These are phyloP conservation scores for Boletellus emodensis DNA, from an alignment of 768 basidiomycete genomes.

Conservation along the genomic window DNA sequence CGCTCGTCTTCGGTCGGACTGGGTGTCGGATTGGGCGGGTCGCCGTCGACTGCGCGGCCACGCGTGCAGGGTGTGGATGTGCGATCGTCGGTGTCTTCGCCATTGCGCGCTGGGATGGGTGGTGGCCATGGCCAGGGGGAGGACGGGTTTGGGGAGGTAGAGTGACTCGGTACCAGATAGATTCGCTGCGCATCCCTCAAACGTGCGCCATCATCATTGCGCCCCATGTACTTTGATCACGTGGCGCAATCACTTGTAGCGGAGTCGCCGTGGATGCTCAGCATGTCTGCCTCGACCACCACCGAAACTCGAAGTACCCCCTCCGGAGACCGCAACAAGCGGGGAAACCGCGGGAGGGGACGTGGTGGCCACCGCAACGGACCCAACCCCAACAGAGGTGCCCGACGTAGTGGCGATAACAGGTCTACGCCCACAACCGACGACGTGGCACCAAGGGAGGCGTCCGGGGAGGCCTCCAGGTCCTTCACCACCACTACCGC, in stretches of 20 bases:
- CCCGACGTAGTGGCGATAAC: slow-evolving; percentile 3
- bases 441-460: neutral
- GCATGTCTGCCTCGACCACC: slow-evolving; percentile 21
- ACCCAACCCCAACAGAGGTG: slow-evolving; percentile 3
- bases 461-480: neutral
- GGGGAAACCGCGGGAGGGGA: slow-evolving; percentile 21
- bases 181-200: too few relatives aligned
- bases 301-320: slow-evolving; percentile 8
- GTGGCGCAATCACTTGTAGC: neutral
- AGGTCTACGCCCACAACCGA: neutral
- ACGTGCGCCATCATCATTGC: neutral
- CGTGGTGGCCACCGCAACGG: slow-evolving; percentile 9
- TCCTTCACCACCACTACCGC: neutral
- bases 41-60: slow-evolving; percentile 10
- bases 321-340: slow-evolving; percentile 4
- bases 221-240: neutral
- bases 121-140: neutral
- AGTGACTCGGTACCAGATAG: slow-evolving; percentile 9
- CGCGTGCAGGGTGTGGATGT: neutral
- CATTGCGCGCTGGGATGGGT: neutral
- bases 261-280: neutral
- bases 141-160: slow-evolving; percentile 22
- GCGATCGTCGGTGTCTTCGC: neutral
- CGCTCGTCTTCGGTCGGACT: slow-evolving; percentile 34
- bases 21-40: slow-evolving; percentile 20